Percentiles rank a stretch among this genome's conserved stretches.
Conservation (phyloP, 106 monocot species). For the Iris macrosiphon region DNA sequence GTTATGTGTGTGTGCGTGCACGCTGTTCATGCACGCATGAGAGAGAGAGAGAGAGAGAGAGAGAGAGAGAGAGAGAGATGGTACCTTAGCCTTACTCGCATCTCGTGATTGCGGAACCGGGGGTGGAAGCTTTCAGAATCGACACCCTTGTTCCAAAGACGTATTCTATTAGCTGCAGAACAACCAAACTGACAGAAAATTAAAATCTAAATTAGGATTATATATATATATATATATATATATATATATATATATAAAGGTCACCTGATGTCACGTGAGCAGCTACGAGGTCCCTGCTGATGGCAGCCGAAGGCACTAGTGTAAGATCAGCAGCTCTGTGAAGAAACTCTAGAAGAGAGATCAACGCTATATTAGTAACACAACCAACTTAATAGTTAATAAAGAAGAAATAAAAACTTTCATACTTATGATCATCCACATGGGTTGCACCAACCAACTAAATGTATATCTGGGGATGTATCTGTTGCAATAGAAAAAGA, state of each 20-base stretch:
- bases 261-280: slow-evolving; percentile 65
- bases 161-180: slow-evolving; percentile 70
- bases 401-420: slow-evolving; percentile 4
- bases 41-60: neutral
- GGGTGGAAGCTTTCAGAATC: slow-evolving; percentile 93
- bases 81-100: slow-evolving; percentile 77
- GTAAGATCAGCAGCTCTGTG: slow-evolving; percentile 92
- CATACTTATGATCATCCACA: slow-evolving; percentile 86
- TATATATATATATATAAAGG: too few species aligned
- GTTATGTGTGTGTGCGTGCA: too few species aligned
- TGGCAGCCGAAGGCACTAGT: slow-evolving; percentile 85
- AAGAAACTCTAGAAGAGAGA: slow-evolving; percentile 57
- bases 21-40: neutral
- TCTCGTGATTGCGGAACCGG: slow-evolving; percentile 53
- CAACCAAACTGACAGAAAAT: slow-evolving; percentile 4
- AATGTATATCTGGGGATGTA: slow-evolving; percentile 95
- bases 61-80: neutral
- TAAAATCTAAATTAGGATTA: too few species aligned
- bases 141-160: slow-evolving; percentile 94
- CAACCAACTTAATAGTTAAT: neutral
- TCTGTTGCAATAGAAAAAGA: slow-evolving; percentile 32
- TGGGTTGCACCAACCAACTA: slow-evolving; percentile 91
- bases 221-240: too few species aligned
- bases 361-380: neutral
- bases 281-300: slow-evolving; percentile 64